Evolutionary conservation across 2,329 filamentous ascomycete species (phyloP).

Genomic region (Cercospora citrullina): DNA sequence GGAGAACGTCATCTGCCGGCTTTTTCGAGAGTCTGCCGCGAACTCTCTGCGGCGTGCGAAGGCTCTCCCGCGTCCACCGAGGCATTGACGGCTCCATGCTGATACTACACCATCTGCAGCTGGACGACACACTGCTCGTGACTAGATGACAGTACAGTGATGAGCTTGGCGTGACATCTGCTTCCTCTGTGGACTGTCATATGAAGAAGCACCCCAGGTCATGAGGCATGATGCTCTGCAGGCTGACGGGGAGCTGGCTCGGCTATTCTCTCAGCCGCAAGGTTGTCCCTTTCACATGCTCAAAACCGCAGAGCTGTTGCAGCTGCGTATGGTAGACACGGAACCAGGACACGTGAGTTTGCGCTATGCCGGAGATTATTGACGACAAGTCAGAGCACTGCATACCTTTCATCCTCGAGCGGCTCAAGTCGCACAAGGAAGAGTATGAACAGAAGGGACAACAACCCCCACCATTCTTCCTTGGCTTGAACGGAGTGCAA

Average conservation of each 20-base stretch:
- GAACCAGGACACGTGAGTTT: slow-evolving; percentile 9
- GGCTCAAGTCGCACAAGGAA: slow-evolving; percentile 54
- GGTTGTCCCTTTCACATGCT: slow-evolving; percentile 26
- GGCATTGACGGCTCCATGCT: neutral
- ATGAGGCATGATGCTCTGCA: neutral
- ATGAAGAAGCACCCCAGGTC: slow-evolving; percentile 4
- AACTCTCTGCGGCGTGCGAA: neutral
- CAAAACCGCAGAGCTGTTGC: slow-evolving; percentile 11
- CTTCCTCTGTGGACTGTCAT: neutral
- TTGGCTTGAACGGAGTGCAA: slow-evolving; percentile 89
- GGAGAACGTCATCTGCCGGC: slow-evolving; percentile 4
- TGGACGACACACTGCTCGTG: neutral
- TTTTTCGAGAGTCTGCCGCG: neutral
- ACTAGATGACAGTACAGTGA: neutral
- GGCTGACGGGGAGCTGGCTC: slow-evolving; percentile 1
- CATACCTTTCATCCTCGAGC: slow-evolving; percentile 71
- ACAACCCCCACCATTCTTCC: slow-evolving; percentile 66
- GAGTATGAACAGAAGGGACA: slow-evolving; percentile 40
- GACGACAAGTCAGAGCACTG: slow-evolving; percentile 79
- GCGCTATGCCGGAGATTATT: slow-evolving; percentile 55
- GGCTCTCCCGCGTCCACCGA: neutral
- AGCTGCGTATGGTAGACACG: slow-evolving; percentile 6
- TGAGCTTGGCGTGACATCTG: neutral
- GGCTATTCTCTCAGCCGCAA: slow-evolving; percentile 11
- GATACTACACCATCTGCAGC: neutral